A percentile compares a stretch with the other conserved stretches of the same genome.
phyloP scores from a whole-genome alignment of 1,284 basidiomycete genomes.

The Ustilago loliicola region DNA sequence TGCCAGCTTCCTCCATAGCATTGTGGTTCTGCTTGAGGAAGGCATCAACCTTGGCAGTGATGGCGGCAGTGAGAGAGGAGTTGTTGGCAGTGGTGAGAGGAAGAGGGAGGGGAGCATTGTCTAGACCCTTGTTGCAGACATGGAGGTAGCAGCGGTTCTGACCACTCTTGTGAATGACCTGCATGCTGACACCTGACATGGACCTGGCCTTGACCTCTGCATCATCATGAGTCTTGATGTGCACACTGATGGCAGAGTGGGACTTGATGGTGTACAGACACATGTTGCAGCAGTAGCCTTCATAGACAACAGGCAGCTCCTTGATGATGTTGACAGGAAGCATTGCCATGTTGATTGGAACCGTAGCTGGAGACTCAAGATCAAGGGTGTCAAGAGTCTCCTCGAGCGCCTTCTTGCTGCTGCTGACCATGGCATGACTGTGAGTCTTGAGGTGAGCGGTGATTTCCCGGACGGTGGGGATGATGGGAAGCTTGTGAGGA shows the following conservation, averaged over 20 bases:
- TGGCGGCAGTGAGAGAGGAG: background rate
- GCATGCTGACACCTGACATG: background rate
- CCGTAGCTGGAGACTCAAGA: background rate
- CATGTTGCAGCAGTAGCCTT: background rate
- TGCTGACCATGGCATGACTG: background rate
- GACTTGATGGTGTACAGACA: background rate
- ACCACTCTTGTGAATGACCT: slow-evolving; percentile 2
- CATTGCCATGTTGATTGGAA: background rate
- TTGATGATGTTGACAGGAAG: slow-evolving; percentile 10
- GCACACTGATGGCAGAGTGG: background rate
- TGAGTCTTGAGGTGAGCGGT: background rate
- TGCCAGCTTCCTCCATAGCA: background rate
- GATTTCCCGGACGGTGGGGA: background rate
- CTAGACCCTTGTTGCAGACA: background rate
- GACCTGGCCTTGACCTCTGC: background rate
- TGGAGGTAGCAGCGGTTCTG: slow-evolving; percentile 3
- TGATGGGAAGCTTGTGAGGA: background rate
- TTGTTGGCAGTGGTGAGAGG: slow-evolving; percentile 1
- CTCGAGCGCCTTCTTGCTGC: background rate
- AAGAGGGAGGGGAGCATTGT: background rate
- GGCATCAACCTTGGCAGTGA: background rate
- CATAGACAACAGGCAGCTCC: background rate
- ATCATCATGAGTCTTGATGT: background rate
- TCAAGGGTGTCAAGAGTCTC: background rate
- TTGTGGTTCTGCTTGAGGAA: background rate